These are phyloP conservation scores for Athelia psychrophila DNA, from an alignment of 1,284 basidiomycete species.

Conservation along the genomic window DNA sequence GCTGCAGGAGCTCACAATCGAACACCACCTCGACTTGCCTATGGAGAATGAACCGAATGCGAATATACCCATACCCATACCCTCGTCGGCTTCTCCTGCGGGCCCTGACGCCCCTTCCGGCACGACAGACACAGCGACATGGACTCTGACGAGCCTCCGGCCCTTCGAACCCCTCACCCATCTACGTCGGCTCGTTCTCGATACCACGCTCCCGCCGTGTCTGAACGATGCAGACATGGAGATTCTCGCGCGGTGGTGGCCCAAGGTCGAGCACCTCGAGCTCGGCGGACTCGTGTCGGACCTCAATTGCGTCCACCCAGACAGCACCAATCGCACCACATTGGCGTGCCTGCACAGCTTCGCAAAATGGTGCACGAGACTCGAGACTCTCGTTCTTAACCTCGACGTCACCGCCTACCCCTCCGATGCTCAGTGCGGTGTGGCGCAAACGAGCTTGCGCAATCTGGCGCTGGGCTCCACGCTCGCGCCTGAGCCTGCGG, in stretches of 20 bases:
- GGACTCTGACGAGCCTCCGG: constrained; percentile 18
- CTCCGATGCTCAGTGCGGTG: background rate
- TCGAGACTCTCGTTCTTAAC: constrained; percentile 38
- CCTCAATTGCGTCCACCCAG: constrained; percentile 17
- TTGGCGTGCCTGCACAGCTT: constrained; percentile 31
- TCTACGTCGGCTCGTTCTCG: constrained; percentile 39
- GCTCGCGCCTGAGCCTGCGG: background rate
- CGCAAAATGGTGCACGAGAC: constrained; percentile 30
- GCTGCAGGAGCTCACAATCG: constrained; percentile 42
- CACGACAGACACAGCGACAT: background rate
- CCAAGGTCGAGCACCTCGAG: constrained; percentile 39
- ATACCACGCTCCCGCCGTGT: constrained; percentile 36
- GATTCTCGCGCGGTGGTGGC: constrained; percentile 43
- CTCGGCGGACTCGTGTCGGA: constrained; percentile 36
- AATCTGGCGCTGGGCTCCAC: background rate
- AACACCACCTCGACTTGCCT: constrained; percentile 33
- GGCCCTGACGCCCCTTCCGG: background rate
- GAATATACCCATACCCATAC: constrained; percentile 11
- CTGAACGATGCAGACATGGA: constrained; percentile 40
- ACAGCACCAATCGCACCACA: constrained; percentile 30
- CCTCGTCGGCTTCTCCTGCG: background rate
- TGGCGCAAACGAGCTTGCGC: background rate
- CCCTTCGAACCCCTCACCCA: constrained; percentile 27
- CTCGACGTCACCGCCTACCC: constrained; percentile 19
- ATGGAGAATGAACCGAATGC: background rate